Evolutionary conservation across 78 protist species (phyloP).

Genomic region (Dictyostelium discoideum): DNA sequence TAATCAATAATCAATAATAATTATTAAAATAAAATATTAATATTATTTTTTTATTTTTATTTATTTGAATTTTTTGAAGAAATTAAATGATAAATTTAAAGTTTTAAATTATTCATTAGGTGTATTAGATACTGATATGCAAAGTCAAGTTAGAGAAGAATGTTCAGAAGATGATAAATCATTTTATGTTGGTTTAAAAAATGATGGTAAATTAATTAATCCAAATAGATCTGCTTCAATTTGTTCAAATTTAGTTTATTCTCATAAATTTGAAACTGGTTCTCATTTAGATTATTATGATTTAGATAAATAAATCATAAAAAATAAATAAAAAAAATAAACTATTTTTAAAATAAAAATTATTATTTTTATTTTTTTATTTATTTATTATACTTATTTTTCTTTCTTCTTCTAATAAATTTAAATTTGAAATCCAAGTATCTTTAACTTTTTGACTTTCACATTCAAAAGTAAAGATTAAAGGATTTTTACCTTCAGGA

Average conservation of each 20-base stretch:
- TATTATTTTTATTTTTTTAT: neutral
- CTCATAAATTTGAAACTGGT: conserved; percentile 11
- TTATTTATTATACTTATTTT: neutral
- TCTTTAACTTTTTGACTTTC: conserved; percentile 12
- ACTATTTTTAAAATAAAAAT: neutral
- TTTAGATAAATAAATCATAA: neutral
- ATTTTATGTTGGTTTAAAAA: conserved; percentile 6
- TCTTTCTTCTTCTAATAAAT: conserved; percentile 60
- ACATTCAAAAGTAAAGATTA: conserved; percentile 56
- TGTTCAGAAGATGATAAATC: neutral
- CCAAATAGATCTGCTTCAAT: conserved; percentile 13
- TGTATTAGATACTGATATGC: conserved; percentile 68
- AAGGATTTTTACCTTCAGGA: conserved; percentile 64
- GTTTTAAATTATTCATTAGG: conserved; percentile 58
- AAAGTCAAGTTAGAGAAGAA: conserved; percentile 13
- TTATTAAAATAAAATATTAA: too few relatives aligned
- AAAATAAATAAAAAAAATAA: neutral
- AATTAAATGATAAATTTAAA: conserved; percentile 22
- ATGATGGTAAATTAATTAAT: neutral
- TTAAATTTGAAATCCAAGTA: conserved; percentile 52
- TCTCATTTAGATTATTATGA: conserved; percentile 59
- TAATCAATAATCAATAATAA: neutral
- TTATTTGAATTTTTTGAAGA: neutral
- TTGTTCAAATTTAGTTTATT: neutral
- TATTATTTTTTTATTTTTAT: neutral